phyloP scores from a whole-genome alignment of 2,329 filamentous ascomycete genomes.

The Fusarium pseudocircinatum region DNA sequence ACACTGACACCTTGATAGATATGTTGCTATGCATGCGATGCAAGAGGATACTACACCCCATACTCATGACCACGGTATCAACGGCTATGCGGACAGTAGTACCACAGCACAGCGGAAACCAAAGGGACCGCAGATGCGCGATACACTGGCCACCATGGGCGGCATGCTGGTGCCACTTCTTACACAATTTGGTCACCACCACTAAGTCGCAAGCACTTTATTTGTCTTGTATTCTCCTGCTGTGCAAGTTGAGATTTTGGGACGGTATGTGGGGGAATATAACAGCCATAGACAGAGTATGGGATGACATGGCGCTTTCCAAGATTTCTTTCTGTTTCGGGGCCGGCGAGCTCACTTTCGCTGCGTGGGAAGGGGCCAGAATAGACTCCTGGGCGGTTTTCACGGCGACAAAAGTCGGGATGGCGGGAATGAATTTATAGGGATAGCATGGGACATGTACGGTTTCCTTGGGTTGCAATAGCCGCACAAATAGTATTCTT shows the following conservation, averaged over 20 bases:
- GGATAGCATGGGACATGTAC: conserved; percentile 19
- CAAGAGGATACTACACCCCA: conserved; percentile 73
- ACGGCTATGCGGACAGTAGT: conserved; percentile 64
- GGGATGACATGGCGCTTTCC: conserved; percentile 30
- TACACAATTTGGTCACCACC: conserved; percentile 81
- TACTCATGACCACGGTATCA: conserved; percentile 57
- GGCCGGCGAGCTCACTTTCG: conserved; percentile 38
- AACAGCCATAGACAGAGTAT: conserved; percentile 12
- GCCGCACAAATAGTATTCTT: conserved; percentile 14
- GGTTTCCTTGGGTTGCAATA: conserved; percentile 17
- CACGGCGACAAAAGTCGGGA: conserved; percentile 4
- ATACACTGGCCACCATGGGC: conserved; percentile 74
- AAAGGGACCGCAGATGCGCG: conserved; percentile 69
- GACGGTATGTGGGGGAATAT: conserved; percentile 1
- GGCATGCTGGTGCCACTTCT: conserved; percentile 83
- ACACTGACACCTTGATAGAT: conserved; percentile 62
- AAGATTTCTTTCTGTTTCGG: conserved; percentile 6
- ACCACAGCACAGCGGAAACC: conserved; percentile 59
- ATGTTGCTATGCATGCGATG: conserved; percentile 99
- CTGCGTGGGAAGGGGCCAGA: conserved; percentile 19
- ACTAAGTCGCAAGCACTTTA: conserved; percentile 50
- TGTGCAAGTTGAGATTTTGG: conserved; percentile 9
- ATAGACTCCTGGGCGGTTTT: conserved; percentile 25
- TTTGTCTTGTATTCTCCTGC: conserved; percentile 12
- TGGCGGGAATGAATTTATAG: conserved; percentile 6